Base-by-base conservation (phyloP, 2,329 filamentous ascomycete genomes). In the Thielaviopsis ethacetica region DNA sequence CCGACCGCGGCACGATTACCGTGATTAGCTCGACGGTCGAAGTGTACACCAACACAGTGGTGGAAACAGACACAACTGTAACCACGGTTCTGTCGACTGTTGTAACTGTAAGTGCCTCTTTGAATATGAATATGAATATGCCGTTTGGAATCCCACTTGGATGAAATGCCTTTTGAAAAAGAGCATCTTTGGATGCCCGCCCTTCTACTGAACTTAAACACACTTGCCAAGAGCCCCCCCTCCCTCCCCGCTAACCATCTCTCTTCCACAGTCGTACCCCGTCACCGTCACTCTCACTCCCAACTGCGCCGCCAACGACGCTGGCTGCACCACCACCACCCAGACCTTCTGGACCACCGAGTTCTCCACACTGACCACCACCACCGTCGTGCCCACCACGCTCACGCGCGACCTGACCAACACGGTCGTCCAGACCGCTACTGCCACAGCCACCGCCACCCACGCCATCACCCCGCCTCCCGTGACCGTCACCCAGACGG, bases 281-380 rank as follows among this genome's bases (percentile, higher is more conserved):
- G 57, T 66, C n/a, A 65, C 65, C 9, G 54, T 65, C 0, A 66
- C 65, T 57, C 6, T 64, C 56, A 38, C 54, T 6, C 52, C 56
- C 7, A 55, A 58, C 41, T 58, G 55, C 30, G 53, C 54, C 7
- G 12, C 22, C 21, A 53, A 47, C 19, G 50, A 52, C n/a, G 47
- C n/a, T 15, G 44, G 41, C 5, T 57, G 58, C 53, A 63, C 58
- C 13, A 60, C 60, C 9, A 7, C 53, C 19, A 53, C 47, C 2
- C 27, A 58, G 34, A 49, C 59, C 10, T 53, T 34, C 19, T 61
- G 57, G 56, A 63, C 63, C 1, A 66, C 66, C 9, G 58, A 63
- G 27, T 66, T 63, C 62, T 49, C 60, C 15, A 66, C 65, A 6
- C 62, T 62, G 0, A 64, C 64, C 3, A 59, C 63, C 3, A 59